Percentiles rank a stretch among this genome's conserved stretches.
Conservation (phyloP, 2,329 filamentous ascomycete species). For the Xylariaceae sp. region DNA sequence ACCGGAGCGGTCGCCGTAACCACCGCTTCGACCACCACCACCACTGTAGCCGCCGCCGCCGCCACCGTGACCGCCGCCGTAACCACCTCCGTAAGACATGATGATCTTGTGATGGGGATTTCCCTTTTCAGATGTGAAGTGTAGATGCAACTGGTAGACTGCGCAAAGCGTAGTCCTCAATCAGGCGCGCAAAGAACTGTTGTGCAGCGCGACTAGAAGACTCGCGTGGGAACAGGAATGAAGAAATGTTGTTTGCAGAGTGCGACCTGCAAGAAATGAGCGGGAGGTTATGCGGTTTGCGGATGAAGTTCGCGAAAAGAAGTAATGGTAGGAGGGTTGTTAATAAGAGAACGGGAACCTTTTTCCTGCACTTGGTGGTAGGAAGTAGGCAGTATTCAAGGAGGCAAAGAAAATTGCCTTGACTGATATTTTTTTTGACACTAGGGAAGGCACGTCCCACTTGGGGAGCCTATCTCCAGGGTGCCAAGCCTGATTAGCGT, state of each 20-base stretch:
- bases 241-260: slow-evolving; percentile 11
- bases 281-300: slow-evolving; percentile 16
- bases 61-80: slow-evolving; percentile 39
- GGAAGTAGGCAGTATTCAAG: slow-evolving; percentile 20
- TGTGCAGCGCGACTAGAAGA: slow-evolving; percentile 11
- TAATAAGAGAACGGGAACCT: slow-evolving; percentile 12
- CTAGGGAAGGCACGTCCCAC: slow-evolving; percentile 20
- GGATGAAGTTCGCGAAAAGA: slow-evolving; percentile 9
- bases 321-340: slow-evolving; percentile 14
- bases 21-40: slow-evolving; percentile 28
- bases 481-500: not conserved
- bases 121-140: slow-evolving; percentile 5
- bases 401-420: slow-evolving; percentile 28
- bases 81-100: slow-evolving; percentile 65
- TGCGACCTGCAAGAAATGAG: slow-evolving; percentile 28
- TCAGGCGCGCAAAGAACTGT: slow-evolving; percentile 19
- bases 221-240: not conserved
- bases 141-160: too few relatives aligned
- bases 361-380: slow-evolving; percentile 10
- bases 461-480: not conserved
- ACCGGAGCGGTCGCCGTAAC: slow-evolving; percentile 26
- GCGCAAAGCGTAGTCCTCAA: slow-evolving; percentile 5
- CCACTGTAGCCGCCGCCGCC: slow-evolving; percentile 26
- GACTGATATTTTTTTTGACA: slow-evolving; percentile 24
- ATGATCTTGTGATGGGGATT: slow-evolving; percentile 25